Evolutionary conservation across 768 basidiomycete genomes (phyloP).

Genomic region (Suillus alpinus): DNA sequence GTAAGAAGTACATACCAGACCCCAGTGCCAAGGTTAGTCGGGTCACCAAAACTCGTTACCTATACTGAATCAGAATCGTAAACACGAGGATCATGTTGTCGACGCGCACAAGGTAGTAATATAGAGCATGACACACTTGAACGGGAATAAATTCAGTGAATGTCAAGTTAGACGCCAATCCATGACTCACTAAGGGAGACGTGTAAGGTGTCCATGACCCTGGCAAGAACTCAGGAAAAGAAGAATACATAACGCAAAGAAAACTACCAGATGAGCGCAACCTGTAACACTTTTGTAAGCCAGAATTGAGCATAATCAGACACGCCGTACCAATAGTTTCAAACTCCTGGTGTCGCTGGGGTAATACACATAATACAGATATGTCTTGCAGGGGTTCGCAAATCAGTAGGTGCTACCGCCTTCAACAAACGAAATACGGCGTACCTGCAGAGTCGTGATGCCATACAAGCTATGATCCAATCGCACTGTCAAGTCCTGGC

Average conservation of each 20-base stretch:
- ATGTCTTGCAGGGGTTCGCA: slow-evolving; percentile 13
- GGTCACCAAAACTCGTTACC: slow-evolving; percentile 40
- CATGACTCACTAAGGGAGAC: slow-evolving; percentile 7
- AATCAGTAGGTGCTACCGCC: neutral
- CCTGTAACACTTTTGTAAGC: neutral
- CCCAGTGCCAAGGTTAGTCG: slow-evolving; percentile 29
- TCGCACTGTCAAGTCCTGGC: neutral
- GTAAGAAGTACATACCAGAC: slow-evolving; percentile 32
- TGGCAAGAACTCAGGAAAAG: neutral
- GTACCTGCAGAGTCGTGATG: slow-evolving; percentile 21
- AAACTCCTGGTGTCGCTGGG: slow-evolving; percentile 12
- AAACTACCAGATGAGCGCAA: slow-evolving; percentile 7
- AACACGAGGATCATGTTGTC: neutral
- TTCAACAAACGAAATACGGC: neutral
- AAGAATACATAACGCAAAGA: neutral
- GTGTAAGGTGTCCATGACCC: slow-evolving; percentile 10
- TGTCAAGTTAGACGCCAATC: neutral
- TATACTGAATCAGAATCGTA: slow-evolving; percentile 11
- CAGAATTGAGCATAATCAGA: neutral
- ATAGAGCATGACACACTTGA: slow-evolving; percentile 28
- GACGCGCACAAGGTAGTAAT: slow-evolving; percentile 39
- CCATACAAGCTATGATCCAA: slow-evolving; percentile 16
- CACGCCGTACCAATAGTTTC: slow-evolving; percentile 13
- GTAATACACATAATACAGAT: slow-evolving; percentile 23
- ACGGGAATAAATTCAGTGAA: neutral